Conservation (phyloP, 1,284 basidiomycete genomes). For the Sporisorium graminicola region DNA sequence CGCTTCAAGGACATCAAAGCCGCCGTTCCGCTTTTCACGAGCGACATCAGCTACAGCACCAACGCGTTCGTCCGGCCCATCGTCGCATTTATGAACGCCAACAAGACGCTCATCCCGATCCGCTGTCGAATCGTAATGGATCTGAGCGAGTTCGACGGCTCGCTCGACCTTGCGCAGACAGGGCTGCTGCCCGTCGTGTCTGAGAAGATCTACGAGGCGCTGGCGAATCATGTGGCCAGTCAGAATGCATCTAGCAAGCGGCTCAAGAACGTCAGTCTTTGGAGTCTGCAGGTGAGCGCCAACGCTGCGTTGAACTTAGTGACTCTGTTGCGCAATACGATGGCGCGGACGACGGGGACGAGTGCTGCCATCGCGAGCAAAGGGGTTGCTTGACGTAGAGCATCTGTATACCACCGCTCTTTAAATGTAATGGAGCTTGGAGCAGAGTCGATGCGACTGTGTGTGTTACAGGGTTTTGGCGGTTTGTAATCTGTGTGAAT, state of each 20-base stretch:
- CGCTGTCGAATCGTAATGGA: slow-evolving; percentile 67
- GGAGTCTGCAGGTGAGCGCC: slow-evolving; percentile 57
- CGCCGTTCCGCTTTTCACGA: slow-evolving; percentile 78
- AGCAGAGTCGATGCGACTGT: neutral
- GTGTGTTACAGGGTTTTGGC: neutral
- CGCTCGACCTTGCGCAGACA: slow-evolving; percentile 67
- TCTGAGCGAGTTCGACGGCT: slow-evolving; percentile 67
- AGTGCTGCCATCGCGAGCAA: slow-evolving; percentile 5
- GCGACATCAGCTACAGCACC: slow-evolving; percentile 84
- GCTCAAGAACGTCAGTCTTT: slow-evolving; percentile 64
- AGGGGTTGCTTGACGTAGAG: neutral
- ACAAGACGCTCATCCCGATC: slow-evolving; percentile 66
- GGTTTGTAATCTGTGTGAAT: neutral
- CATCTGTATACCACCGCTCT: neutral
- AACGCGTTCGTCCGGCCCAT: slow-evolving; percentile 96
- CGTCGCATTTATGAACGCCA: slow-evolving; percentile 86
- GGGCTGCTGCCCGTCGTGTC: slow-evolving; percentile 65
- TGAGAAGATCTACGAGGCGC: slow-evolving; percentile 67
- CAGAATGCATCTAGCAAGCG: slow-evolving; percentile 62
- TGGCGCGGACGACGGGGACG: slow-evolving; percentile 38
- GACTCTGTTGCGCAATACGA: slow-evolving; percentile 44
- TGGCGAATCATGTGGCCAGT: slow-evolving; percentile 66
- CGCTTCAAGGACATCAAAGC: slow-evolving; percentile 96
- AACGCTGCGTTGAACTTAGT: slow-evolving; percentile 48
- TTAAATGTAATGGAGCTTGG: neutral